Conservation (phyloP, 2,329 filamentous ascomycete genomes). For the Stagonosporopsis tanaceti region DNA sequence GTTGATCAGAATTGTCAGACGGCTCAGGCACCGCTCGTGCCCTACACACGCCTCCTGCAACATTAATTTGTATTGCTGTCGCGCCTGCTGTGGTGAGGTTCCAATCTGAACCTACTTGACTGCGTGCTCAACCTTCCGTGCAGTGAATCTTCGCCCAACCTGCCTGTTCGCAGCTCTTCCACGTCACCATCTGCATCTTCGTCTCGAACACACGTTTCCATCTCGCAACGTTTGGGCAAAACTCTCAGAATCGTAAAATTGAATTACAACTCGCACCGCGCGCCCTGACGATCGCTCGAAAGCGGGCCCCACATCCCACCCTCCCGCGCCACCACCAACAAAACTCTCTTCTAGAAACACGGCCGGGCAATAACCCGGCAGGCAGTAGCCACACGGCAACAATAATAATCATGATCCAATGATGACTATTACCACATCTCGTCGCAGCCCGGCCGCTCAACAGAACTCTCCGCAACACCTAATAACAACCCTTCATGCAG, state of each 20-base stretch:
- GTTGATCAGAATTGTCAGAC: conserved; percentile 3
- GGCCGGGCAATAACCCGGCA: too few relatives aligned
- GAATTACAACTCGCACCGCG: background rate
- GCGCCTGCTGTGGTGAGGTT: conserved; percentile 1
- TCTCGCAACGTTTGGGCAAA: background rate
- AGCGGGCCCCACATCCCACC: conserved; percentile 9
- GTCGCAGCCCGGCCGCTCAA: background rate
- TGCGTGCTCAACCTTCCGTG: background rate
- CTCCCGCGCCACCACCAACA: conserved; percentile 6
- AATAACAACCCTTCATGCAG: background rate
- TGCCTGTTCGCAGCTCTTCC: too few relatives aligned
- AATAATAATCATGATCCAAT: background rate
- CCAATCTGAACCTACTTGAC: background rate
- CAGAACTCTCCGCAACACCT: background rate
- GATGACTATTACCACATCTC: background rate
- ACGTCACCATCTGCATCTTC: background rate
- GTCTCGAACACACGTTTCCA: background rate
- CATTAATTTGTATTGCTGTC: background rate
- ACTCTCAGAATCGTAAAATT: background rate
- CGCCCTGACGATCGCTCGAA: conserved; percentile 6
- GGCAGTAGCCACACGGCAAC: background rate
- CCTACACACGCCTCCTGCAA: background rate
- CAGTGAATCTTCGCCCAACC: background rate
- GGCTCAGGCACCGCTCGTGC: background rate
- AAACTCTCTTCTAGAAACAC: background rate